A percentile compares a stretch with the other conserved stretches of the same genome.
These are phyloP conservation scores for Phyllosticta paracitricarpa DNA, from an alignment of 2,329 filamentous ascomycete species.

Conservation along the genomic window DNA sequence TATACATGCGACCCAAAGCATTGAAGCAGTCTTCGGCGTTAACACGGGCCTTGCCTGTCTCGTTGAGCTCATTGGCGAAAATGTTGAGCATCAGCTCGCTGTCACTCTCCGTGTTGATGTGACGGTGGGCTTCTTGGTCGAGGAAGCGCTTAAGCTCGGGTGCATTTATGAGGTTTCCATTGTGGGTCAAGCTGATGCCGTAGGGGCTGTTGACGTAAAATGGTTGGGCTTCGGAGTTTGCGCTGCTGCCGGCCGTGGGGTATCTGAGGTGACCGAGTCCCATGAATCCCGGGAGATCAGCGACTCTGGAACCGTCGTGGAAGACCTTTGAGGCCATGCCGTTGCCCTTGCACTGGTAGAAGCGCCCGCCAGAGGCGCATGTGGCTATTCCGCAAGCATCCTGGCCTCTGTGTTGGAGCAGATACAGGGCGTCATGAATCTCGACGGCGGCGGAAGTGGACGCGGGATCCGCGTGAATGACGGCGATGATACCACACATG, in stretches of 20 bases:
- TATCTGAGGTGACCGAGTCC: slow-evolving; percentile 80
- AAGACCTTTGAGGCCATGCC: slow-evolving; percentile 83
- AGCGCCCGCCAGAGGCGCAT: slow-evolving; percentile 63
- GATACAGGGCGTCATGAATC: slow-evolving; percentile 32
- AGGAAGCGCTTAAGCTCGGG: slow-evolving; percentile 59
- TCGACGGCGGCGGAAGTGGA: slow-evolving; percentile 30
- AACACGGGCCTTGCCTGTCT: slow-evolving; percentile 71
- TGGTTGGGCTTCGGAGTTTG: slow-evolving; percentile 78
- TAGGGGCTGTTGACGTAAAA: slow-evolving; percentile 86
- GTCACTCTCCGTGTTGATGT: slow-evolving; percentile 86
- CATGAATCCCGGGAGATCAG: slow-evolving; percentile 74
- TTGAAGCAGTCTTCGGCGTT: slow-evolving; percentile 70
- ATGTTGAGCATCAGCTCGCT: slow-evolving; percentile 83
- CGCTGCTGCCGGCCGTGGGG: slow-evolving; percentile 76
- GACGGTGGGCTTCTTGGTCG: slow-evolving; percentile 68
- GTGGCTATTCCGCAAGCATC: slow-evolving; percentile 81
- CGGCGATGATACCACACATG: slow-evolving; percentile 44
- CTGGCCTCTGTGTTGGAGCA: slow-evolving; percentile 56
- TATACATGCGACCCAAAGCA: slow-evolving; percentile 61
- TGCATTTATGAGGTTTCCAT: slow-evolving; percentile 81
- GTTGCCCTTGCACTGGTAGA: slow-evolving; percentile 85
- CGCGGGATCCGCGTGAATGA: slow-evolving; percentile 35
- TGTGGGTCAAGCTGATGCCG: slow-evolving; percentile 72
- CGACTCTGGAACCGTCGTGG: slow-evolving; percentile 62
- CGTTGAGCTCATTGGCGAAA: slow-evolving; percentile 71